Base-by-base conservation (phyloP, 345 rosid genomes). In the Camelina neglecta region DNA sequence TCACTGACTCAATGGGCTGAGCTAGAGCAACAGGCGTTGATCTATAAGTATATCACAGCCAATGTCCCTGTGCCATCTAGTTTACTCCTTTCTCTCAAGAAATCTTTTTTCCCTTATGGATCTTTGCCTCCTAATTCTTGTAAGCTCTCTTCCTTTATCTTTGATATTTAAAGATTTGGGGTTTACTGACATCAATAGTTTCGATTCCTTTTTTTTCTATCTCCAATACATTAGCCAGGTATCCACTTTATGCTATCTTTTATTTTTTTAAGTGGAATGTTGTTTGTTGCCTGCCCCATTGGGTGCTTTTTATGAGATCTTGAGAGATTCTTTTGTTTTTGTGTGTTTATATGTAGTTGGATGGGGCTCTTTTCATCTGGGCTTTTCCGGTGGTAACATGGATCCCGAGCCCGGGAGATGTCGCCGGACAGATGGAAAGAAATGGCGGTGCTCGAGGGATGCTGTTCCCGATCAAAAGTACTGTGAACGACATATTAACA, bases 391-490 rank as follows among this genome's bases (percentile, higher is more conserved):
- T 31, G 85, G 83, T 69, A 92, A 77, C 83, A 82, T 83, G 53
- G 98, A 94, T 82, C 93, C 98, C 20, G 98, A 94, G 71, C 98
- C 98, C 0, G 97, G 97, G 60, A 82, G 98, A 82, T 94, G 98
- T 65, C 88, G 98, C 56, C 86, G 98, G 81, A 94, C 98, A 4
- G 98, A 94, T 82, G 98, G 98, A 79, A 94, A 94, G 91, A 94
- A 94, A 84, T 94, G 98, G 98, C 93, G 98, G 85, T 94, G 98
- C 89, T 89, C 97, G 3, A 84, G 90, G 82, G 98, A 94, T 50
- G 98, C 96, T 4, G 95, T 92, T 62, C 87, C 90, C 35, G 96
- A 90, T 39, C 97, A 92, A 81, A 94, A 94, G 82, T 94, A 94
- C 66, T 94, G 98, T 51, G 97, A 94, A 83, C 88, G 96, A 67